phyloP scores from a whole-genome alignment of 768 basidiomycete species.

The Postia placenta region DNA sequence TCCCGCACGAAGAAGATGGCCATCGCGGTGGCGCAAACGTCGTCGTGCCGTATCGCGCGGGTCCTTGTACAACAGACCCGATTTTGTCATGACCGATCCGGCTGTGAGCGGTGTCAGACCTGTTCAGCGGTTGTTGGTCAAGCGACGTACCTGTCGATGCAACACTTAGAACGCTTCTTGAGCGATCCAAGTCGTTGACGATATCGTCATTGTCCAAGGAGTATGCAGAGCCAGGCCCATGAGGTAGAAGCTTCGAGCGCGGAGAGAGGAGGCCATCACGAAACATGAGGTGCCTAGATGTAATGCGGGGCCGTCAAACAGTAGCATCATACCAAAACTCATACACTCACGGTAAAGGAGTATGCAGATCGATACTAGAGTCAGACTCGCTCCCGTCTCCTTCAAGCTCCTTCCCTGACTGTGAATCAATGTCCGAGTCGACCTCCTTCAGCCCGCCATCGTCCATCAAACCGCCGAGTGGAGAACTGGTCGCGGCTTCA shows the following conservation, averaged over 20 bases:
- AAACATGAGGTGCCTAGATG: constrained; percentile 32
- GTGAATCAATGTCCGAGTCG: constrained; percentile 9
- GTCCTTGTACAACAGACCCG: constrained; percentile 30
- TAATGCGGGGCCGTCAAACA: background rate
- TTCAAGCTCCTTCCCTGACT: constrained; percentile 10
- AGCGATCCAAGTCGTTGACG: constrained; percentile 3
- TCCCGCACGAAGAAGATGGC: constrained; percentile 29
- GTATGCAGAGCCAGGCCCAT: constrained; percentile 14
- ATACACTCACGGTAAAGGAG: constrained; percentile 32
- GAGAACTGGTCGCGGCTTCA: constrained; percentile 7
- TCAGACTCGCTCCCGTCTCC: constrained; percentile 27
- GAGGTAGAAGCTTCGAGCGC: constrained; percentile 31
- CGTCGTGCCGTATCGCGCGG: constrained; percentile 30
- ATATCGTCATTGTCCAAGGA: constrained; percentile 8
- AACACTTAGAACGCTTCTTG: constrained; percentile 23
- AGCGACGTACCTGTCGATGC: constrained; percentile 22
- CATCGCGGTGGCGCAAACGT: constrained; percentile 30
- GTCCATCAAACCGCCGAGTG: constrained; percentile 11
- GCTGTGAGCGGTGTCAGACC: constrained; percentile 6
- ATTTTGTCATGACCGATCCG: constrained; percentile 23
- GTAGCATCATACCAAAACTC: no score
- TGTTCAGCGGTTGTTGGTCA: no score
- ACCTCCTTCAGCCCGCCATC: constrained; percentile 7
- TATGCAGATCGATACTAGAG: constrained; percentile 33
- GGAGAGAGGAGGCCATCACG: constrained; percentile 35